Conservation (phyloP, 345 rosid species). For the Noccaea caerulescens region DNA sequence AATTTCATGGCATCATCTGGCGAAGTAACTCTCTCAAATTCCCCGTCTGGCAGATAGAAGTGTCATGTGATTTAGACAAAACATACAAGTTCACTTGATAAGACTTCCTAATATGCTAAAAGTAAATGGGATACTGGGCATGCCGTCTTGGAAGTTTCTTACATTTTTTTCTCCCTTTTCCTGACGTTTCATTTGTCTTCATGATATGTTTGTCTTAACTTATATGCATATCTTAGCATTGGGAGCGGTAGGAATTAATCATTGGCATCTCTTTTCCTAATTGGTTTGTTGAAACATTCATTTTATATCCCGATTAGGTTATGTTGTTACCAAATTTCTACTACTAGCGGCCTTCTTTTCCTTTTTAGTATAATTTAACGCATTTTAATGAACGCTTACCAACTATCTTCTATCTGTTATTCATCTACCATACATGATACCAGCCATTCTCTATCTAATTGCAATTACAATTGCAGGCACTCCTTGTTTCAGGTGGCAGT, state of each 20-base stretch:
- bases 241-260: constrained; percentile 16
- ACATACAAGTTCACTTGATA: constrained; percentile 16
- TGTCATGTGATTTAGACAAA: constrained; percentile 10
- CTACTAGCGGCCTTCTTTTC: background rate
- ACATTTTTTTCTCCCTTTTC: constrained; percentile 4
- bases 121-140: background rate
- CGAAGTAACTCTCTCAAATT: constrained; percentile 61
- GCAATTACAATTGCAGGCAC: constrained; percentile 75
- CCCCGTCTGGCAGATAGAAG: background rate
- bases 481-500: constrained; percentile 96
- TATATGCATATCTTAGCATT: background rate
- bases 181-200: constrained; percentile 3
- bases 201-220: constrained; percentile 14
- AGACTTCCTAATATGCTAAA: constrained; percentile 22
- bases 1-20: constrained; percentile 98
- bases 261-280: constrained; percentile 12
- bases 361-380: background rate
- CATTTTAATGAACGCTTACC: constrained; percentile 4
- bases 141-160: constrained; percentile 22
- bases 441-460: constrained; percentile 28
- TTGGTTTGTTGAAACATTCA: constrained; percentile 3
- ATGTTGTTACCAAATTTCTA: constrained; percentile 10
- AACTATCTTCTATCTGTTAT: constrained; percentile 15
- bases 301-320: constrained; percentile 17
- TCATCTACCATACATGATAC: constrained; percentile 25